Conservation (phyloP, 176 grass and related monocot genomes). For the bread wheat (Triticum aestivum) region IWGSC_CS_RefSeq_v2.1 NC_057804.1:557244991-557245490, state of each 20-base stretch:
- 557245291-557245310: slow-evolving; percentile 32
- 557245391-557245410: slow-evolving; percentile 44
- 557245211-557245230: slow-evolving; percentile 42
- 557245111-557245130: slow-evolving; percentile 1
- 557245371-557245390: slow-evolving; percentile 15
- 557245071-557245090: slow-evolving; percentile 16
- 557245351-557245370: neutral
- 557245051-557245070: slow-evolving; percentile 47
- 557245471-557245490: slow-evolving; percentile 15
- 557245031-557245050: slow-evolving; percentile 38
- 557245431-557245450: slow-evolving; percentile 5
- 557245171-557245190: slow-evolving; percentile 10
- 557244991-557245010: slow-evolving; percentile 15
- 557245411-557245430: slow-evolving; percentile 44
- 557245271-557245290: slow-evolving; percentile 6
- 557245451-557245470: slow-evolving; percentile 20
- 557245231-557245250: slow-evolving; percentile 18
- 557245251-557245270: slow-evolving; percentile 23
- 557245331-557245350: slow-evolving; percentile 6
- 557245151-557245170: slow-evolving; percentile 10
- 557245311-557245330: slow-evolving; percentile 25
- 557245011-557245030: slow-evolving; percentile 15
- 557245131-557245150: slow-evolving; percentile 17
- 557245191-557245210: slow-evolving; percentile 29
- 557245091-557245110: slow-evolving; percentile 23